phyloP scores from a whole-genome alignment of 2,329 filamentous ascomycete genomes.

The Colletotrichum tamarilloi region DNA sequence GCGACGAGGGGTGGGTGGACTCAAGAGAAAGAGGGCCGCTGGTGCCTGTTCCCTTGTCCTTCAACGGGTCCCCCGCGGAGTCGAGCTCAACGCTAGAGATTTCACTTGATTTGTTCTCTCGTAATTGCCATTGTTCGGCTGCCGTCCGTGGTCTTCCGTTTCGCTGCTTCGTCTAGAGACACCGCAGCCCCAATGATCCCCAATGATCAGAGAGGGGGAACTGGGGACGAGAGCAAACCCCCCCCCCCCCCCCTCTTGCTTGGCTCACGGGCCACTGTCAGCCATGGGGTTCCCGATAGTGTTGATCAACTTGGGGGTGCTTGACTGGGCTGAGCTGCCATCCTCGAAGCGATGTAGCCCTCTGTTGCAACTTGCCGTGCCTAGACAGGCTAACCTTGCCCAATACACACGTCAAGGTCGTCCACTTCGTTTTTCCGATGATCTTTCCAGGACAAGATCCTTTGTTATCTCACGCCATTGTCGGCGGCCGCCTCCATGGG shows the following conservation, averaged over 20 bases:
- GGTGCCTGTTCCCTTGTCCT: slow-evolving; percentile 2
- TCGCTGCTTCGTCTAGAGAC: background rate
- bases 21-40: background rate
- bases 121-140: background rate
- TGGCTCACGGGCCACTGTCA: background rate
- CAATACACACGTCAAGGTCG: slow-evolving; percentile 12
- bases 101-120: slow-evolving; percentile 8
- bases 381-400: slow-evolving; percentile 20
- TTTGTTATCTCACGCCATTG: slow-evolving; percentile 15
- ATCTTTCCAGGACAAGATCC: slow-evolving; percentile 11
- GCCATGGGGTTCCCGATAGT: slow-evolving; percentile 12
- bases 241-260: slow-evolving; percentile 10
- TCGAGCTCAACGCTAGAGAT: slow-evolving; percentile 5
- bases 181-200: background rate
- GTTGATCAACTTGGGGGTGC: slow-evolving; percentile 5
- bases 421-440: slow-evolving; percentile 8
- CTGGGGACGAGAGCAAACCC: slow-evolving; percentile 6
- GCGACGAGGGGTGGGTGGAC: background rate
- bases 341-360: slow-evolving; percentile 32
- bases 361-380: slow-evolving; percentile 21
- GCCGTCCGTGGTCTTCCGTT: background rate
- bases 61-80: slow-evolving; percentile 13
- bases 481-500: background rate
- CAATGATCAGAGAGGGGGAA: slow-evolving; percentile 1
- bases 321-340: slow-evolving; percentile 33